phyloP scores from a whole-genome alignment of 495 filamentous ascomycete species.

The Aspergillus nidulans region DNA sequence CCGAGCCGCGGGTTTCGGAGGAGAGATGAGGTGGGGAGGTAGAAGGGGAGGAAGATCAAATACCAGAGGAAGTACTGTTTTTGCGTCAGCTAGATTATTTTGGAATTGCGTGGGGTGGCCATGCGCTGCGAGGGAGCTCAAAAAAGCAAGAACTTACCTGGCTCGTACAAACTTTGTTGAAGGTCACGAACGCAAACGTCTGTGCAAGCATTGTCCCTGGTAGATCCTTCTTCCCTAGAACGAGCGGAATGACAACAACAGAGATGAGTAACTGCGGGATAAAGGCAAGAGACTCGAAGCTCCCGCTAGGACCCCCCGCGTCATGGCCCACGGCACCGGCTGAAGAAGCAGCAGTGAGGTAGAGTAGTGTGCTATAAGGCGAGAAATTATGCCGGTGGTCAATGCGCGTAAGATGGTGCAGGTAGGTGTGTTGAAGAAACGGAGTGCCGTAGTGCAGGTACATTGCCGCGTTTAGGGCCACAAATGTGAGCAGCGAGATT shows the following conservation, averaged over 20 bases:
- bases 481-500: conserved; percentile 66
- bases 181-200: conserved; percentile 94
- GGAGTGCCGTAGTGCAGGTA: conserved; percentile 63
- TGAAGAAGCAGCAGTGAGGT: conserved; percentile 74
- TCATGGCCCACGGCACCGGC: conserved; percentile 10
- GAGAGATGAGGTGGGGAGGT: conserved; percentile 75
- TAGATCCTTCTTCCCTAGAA: conserved; percentile 77
- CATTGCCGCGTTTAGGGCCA: conserved; percentile 70
- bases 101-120: background rate
- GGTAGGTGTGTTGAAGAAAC: conserved; percentile 84
- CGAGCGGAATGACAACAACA: conserved; percentile 69
- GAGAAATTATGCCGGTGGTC: conserved; percentile 99
- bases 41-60: conserved; percentile 84
- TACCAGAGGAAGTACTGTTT: conserved; percentile 96
- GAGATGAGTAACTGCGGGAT: conserved; percentile 79
- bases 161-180: conserved; percentile 97
- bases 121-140: background rate
- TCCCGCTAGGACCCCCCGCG: conserved; percentile 16
- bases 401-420: conserved; percentile 87
- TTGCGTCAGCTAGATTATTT: background rate
- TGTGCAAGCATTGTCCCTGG: conserved; percentile 93
- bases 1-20: conserved; percentile 56
- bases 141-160: conserved; percentile 59
- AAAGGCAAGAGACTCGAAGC: conserved; percentile 79
- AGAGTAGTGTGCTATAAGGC: conserved; percentile 87